Conservation (phyloP, 768 basidiomycete genomes). For the Cytidiella melzeri region DNA sequence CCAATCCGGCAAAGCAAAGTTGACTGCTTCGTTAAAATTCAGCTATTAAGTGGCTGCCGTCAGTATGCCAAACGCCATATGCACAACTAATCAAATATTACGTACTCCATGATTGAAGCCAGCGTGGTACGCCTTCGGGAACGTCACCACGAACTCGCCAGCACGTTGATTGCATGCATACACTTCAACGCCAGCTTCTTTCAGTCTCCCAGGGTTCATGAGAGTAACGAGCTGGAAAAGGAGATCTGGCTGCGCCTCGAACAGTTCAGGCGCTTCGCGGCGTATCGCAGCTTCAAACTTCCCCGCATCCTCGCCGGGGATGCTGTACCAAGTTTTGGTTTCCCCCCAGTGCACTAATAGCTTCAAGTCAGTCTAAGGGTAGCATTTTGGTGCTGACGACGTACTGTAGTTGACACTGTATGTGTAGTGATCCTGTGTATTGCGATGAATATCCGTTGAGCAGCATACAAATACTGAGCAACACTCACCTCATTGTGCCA, state of each 20-base stretch:
- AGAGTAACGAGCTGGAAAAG: slow-evolving; percentile 96
- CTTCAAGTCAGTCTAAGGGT: not conserved
- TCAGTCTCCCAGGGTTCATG: slow-evolving; percentile 89
- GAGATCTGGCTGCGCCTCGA: slow-evolving; percentile 94
- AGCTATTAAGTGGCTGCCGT: slow-evolving; percentile 41
- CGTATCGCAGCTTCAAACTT: slow-evolving; percentile 96
- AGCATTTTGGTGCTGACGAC: slow-evolving; percentile 21
- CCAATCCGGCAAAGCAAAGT: slow-evolving; percentile 97
- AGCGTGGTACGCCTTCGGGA: slow-evolving; percentile 96
- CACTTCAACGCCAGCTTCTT: slow-evolving; percentile 84
- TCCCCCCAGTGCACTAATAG: slow-evolving; percentile 94
- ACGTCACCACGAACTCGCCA: slow-evolving; percentile 96
- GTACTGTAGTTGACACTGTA: slow-evolving; percentile 92
- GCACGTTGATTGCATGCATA: slow-evolving; percentile 95
- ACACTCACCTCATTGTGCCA: slow-evolving; percentile 93
- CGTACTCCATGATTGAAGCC: slow-evolving; percentile 97
- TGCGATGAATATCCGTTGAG: slow-evolving; percentile 8
- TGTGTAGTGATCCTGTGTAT: slow-evolving; percentile 86
- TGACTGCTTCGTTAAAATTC: slow-evolving; percentile 99
- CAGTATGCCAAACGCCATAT: slow-evolving; percentile 3
- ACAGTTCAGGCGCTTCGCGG: slow-evolving; percentile 93
- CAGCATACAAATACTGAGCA: slow-evolving; percentile 9
- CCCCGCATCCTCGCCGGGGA: slow-evolving; percentile 91
- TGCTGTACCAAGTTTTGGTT: slow-evolving; percentile 99
- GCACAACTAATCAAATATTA: slow-evolving; percentile 11